Base-by-base conservation (phyloP, 1,139 yeast genomes). In the Pichia sp. region DNA sequence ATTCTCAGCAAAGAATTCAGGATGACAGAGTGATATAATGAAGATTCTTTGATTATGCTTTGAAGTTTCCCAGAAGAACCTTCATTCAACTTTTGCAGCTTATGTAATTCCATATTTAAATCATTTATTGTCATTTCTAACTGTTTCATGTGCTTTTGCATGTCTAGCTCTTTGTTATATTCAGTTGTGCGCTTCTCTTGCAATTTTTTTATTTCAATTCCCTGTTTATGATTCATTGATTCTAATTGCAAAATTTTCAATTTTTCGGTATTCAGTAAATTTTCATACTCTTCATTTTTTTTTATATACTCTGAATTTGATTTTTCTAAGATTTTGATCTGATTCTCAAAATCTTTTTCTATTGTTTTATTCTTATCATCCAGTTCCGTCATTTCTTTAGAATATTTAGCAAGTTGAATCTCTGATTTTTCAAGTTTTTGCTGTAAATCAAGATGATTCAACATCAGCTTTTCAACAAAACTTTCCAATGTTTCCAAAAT, bases 281-380 rank as follows among this genome's bases (percentile, higher is more conserved):
- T 46, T 34, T 46, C 45, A 29, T 28, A 34, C 18, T 56, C 52
- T 39, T 61, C 40, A 5, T 35, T 29, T 36, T 46, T 25, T 6
- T 40, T 57, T 45, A 66, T 70, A 18, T 70, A 61, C 43, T 66
- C 36, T 25, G 34, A 38, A 7, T 40, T 44, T 2, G 26, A 26
- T 36, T 54, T 46, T 33, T 45, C 34, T 32, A 42, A 25, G 26
- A 30, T 35, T 2, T 46, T 18, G 6, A 40, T 26, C 8, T 42
- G 41, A 2, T 27, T 40, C 25, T 34, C 34, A 10, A 43, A 43
- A 7, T 43, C 30, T 34, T 55, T 43, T 35, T 72, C 57, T 30
- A 75, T 59, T n/a, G 77, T 58, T 49, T 70, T 66, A 3, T 76
- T 75, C 56, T 81, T 82, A 46, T 81, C 11, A 8, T 38, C 35